A percentile compares a stretch with the other conserved stretches of the same genome.
These are phyloP conservation scores for Petunia secreta DNA, from an alignment of 257 asterid genomes.

Conservation along the genomic window DNA sequence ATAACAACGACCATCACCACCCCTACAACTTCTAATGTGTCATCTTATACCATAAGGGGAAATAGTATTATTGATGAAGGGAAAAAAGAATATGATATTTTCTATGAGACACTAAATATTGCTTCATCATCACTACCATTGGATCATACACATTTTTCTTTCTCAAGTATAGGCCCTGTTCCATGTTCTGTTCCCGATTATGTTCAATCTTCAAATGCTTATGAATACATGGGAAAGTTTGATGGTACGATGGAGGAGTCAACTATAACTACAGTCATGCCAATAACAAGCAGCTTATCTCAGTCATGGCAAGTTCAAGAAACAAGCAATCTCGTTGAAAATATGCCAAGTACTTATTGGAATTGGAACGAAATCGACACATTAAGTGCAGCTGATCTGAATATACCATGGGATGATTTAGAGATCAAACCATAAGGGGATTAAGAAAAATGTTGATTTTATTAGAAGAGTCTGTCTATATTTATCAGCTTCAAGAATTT, in stretches of 20 bases:
- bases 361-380: constrained; percentile 47
- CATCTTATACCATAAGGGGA: background rate
- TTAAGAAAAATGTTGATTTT: background rate
- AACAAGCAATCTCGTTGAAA: constrained; percentile 24
- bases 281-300: constrained; percentile 37
- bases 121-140: constrained; percentile 34
- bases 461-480: background rate
- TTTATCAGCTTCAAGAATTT: constrained; percentile 19
- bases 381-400: constrained; percentile 48
- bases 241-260: constrained; percentile 50
- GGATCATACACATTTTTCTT: constrained; percentile 30
- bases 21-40: constrained; percentile 20
- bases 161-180: background rate
- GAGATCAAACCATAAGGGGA: constrained; percentile 40
- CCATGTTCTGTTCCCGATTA: background rate
- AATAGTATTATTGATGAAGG: constrained; percentile 24
- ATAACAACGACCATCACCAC: background rate
- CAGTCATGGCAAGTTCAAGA: constrained; percentile 50
- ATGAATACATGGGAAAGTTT: constrained; percentile 37
- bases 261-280: constrained; percentile 42
- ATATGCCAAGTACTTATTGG: constrained; percentile 39
- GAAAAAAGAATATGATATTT: constrained; percentile 33
- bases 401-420: constrained; percentile 45
- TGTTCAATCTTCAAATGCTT: background rate
- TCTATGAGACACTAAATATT: constrained; percentile 38